Percentiles rank a stretch among this genome's conserved stretches.
Evolutionary conservation across 2,329 filamentous ascomycete genomes (phyloP).

Genomic region (Chaetoscypha palmicola): DNA sequence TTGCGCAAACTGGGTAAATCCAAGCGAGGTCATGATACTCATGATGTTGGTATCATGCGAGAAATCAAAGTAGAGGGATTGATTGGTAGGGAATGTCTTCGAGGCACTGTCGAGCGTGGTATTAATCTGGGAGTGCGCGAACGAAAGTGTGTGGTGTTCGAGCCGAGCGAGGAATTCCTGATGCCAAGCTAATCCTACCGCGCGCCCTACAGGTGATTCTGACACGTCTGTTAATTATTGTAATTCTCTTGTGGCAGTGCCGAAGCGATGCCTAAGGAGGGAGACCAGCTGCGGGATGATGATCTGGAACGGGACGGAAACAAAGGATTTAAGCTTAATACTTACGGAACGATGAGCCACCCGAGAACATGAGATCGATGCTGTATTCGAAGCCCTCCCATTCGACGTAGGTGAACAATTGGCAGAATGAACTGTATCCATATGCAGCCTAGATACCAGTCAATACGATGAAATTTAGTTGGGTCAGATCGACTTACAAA

Average conservation of each 20-base stretch:
- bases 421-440: constrained; percentile 67
- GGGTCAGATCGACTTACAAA: constrained; percentile 40
- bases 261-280: too few species aligned
- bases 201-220: constrained; percentile 40
- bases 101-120: constrained; percentile 62
- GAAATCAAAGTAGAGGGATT: constrained; percentile 70
- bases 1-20: constrained; percentile 60
- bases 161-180: constrained; percentile 67
- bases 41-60: constrained; percentile 71
- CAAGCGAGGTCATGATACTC: constrained; percentile 64
- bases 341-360: constrained; percentile 32
- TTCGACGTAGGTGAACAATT: constrained; percentile 67
- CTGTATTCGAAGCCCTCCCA: constrained; percentile 68
- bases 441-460: constrained; percentile 50
- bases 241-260: too few species aligned
- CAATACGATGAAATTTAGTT: constrained; percentile 9
- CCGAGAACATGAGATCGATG: constrained; percentile 59
- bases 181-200: constrained; percentile 67
- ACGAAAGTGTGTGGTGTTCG: constrained; percentile 55
- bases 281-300: too few species aligned
- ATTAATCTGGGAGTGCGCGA: constrained; percentile 56
- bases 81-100: constrained; percentile 65
- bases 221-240: too few species aligned
- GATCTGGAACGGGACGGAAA: too few species aligned
- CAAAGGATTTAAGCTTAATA: constrained; percentile 2